These are phyloP conservation scores for Handroanthus guayacan DNA, from an alignment of 257 asterid genomes.

Conservation along the genomic window DNA sequence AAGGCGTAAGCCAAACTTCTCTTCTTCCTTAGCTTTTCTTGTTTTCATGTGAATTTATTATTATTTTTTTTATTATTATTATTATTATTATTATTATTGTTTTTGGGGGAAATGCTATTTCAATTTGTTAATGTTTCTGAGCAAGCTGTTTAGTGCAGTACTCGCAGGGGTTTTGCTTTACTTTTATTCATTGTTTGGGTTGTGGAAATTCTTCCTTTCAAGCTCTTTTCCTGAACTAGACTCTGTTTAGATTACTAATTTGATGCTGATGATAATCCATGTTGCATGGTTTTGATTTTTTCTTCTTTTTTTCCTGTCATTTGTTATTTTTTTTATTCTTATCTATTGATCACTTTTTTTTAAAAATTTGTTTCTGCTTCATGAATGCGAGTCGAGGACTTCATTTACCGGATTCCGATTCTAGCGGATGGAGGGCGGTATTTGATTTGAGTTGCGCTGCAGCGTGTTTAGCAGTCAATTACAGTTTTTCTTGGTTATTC, in stretches of 20 bases:
- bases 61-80: neutral
- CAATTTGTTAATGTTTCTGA: neutral
- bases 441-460: neutral
- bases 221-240: neutral
- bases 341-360: neutral
- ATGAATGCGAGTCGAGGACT: conserved; percentile 7
- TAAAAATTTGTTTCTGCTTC: neutral
- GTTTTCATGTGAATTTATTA: neutral
- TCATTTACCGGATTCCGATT: neutral
- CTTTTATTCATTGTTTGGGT: conserved; percentile 9
- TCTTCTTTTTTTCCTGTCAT: neutral
- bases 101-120: neutral
- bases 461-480: neutral
- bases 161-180: conserved; percentile 1
- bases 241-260: neutral
- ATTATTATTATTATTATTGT: no score
- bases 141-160: conserved; percentile 12
- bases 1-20: conserved; percentile 40
- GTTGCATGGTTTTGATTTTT: conserved; percentile 8
- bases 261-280: conserved; percentile 2
- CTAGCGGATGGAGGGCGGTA: neutral
- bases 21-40: neutral
- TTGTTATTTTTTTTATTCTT: neutral
- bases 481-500: neutral
- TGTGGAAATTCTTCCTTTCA: conserved; percentile 2